Base-by-base conservation (phyloP, 345 rosid genomes). In the Pugionium cornutum region DNA sequence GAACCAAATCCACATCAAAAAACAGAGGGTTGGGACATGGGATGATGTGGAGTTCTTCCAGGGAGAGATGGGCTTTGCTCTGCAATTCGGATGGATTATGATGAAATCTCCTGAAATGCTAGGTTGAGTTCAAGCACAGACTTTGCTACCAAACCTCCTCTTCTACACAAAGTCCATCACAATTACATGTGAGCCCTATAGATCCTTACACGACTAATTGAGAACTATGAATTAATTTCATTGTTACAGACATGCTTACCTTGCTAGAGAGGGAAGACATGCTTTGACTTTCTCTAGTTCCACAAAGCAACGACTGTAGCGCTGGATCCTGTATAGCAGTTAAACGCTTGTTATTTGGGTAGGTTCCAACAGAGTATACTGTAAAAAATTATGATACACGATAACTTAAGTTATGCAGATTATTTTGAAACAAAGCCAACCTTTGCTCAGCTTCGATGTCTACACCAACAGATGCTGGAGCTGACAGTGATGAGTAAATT, bases 371-470 rank as follows among this genome's bases (percentile, higher is more conserved):
- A 52, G 30, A 51, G 53, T 18, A 18, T 18, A 18, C 18, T 53
- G 3, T 9, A 28, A 3, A 53, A 30, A 18, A 18, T 0, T 18
- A 18, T 18, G 18, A 18, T 18, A 18, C 18, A 18, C 18, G 18
- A 18, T 18, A 18, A 18, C 18, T 18, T 18, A 18, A 18, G 18
- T 18, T 18, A 7, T 35, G 56, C 18, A 51, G 32, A 47, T 27
- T 32, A 61, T 18, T 18, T 18, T 18, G 53, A 39, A 40, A 28
- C 41, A 47, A 42, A 2, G 53, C 78, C 28, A 53, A 89, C 99
- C 99, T 95, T 76, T 86, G 92, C 71, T 95, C 97, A 43, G 96
- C 97, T 83, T 95, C 99, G 52, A 95, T 87, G 75, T 95, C 97
- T 62, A 95, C 89, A 52, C 99, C 99, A 68, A 91, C 92, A 49